Evolutionary conservation across 2,329 filamentous ascomycete genomes (phyloP).

Genomic region (Epichloe aotearoae): DNA sequence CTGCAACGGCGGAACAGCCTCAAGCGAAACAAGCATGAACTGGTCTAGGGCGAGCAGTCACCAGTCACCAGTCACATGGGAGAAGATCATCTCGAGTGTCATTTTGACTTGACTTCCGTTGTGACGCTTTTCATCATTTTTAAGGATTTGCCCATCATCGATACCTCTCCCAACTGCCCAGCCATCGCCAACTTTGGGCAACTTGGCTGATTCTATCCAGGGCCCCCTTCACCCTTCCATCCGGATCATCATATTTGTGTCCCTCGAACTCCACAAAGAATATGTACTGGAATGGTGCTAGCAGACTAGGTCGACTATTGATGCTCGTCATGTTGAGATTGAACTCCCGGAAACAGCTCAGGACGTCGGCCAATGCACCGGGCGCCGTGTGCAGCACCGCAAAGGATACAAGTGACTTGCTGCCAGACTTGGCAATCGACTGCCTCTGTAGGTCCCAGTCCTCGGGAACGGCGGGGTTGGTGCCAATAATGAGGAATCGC

Average conservation of each 20-base stretch:
- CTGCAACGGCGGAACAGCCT: neutral
- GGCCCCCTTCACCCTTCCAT: slow-evolving; percentile 45
- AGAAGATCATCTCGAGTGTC: neutral
- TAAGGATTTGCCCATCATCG: slow-evolving; percentile 3
- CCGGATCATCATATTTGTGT: slow-evolving; percentile 34
- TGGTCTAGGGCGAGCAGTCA: neutral
- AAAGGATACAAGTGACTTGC: slow-evolving; percentile 71
- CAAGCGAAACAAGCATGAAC: neutral
- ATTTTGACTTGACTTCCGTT: neutral
- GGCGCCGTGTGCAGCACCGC: slow-evolving; percentile 64
- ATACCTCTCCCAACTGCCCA: slow-evolving; percentile 50
- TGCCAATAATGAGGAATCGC: slow-evolving; percentile 56
- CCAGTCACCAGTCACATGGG: neutral
- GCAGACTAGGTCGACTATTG: slow-evolving; percentile 68
- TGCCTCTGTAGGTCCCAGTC: slow-evolving; percentile 16
- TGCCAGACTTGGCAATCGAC: slow-evolving; percentile 16
- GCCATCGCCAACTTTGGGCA: slow-evolving; percentile 52
- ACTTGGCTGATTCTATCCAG: slow-evolving; percentile 43
- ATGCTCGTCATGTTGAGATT: slow-evolving; percentile 81
- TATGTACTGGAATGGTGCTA: slow-evolving; percentile 73
- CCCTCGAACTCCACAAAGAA: slow-evolving; percentile 89
- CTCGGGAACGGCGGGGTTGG: slow-evolving; percentile 14
- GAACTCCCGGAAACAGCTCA: slow-evolving; percentile 63
- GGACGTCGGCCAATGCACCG: slow-evolving; percentile 69
- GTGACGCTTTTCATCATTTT: neutral